Percentiles rank a stretch among this genome's conserved stretches.
phyloP scores from a whole-genome alignment of 768 basidiomycete genomes.

The Naganishia vishniacii region DNA sequence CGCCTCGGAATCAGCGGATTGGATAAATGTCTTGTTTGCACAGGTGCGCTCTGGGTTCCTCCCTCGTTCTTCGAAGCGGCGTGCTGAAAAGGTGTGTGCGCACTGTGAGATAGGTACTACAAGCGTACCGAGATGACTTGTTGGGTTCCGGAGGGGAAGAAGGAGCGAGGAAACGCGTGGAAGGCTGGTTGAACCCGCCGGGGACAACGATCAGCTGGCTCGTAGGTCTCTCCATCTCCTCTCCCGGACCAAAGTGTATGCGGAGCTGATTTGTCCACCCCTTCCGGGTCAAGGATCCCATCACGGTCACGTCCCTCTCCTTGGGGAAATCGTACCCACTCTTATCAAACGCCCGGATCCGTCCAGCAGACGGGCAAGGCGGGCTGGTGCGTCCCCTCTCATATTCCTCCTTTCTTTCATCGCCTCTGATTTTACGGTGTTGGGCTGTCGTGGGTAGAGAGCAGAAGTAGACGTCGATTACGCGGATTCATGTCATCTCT shows the following conservation, averaged over 20 bases:
- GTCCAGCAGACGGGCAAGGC: slow-evolving; percentile 50
- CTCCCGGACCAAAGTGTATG: not conserved
- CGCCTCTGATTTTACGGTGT: too few relatives aligned
- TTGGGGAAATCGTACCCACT: slow-evolving; percentile 75
- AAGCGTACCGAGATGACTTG: slow-evolving; percentile 65
- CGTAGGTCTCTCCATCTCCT: not conserved
- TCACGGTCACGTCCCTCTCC: slow-evolving; percentile 76
- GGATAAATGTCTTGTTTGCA: slow-evolving; percentile 79
- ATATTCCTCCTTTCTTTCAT: too few relatives aligned
- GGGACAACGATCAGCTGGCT: slow-evolving; percentile 49
- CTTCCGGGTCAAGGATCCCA: slow-evolving; percentile 61
- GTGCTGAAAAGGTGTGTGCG: too few relatives aligned
- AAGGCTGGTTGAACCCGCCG: slow-evolving; percentile 71
- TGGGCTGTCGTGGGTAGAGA: slow-evolving; percentile 59
- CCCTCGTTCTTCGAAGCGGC: not conserved
- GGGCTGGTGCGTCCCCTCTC: slow-evolving; percentile 46
- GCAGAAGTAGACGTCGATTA: slow-evolving; percentile 80
- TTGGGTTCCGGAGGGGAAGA: slow-evolving; percentile 74
- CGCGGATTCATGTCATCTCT: slow-evolving; percentile 70
- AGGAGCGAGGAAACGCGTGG: slow-evolving; percentile 69
- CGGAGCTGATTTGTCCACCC: not conserved
- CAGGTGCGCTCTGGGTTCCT: slow-evolving; percentile 58
- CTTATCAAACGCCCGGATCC: slow-evolving; percentile 64
- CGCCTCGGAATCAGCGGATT: slow-evolving; percentile 70
- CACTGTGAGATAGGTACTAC: slow-evolving; percentile 68